Evolutionary conservation across 2,329 filamentous ascomycete genomes (phyloP), one percentile per base, ranked within the genome.

Genomic region (Cordyceps fumosorosea): DNA sequence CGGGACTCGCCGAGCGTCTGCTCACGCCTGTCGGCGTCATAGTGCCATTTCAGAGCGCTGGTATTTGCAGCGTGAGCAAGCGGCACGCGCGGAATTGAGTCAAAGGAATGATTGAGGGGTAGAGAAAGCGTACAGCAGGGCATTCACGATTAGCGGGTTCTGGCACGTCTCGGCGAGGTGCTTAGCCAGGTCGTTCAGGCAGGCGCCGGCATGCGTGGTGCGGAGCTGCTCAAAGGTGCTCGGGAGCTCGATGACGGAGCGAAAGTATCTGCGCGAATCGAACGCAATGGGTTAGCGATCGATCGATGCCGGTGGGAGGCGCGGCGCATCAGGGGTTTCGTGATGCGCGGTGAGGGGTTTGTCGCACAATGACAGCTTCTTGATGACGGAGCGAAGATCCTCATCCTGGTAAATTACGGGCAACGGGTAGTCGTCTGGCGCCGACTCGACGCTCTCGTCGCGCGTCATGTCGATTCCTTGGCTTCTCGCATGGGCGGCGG

Each of bases 21-120:
- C 63, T 89, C 79, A 65, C 89, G 87, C 40, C 81, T 77, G 14
- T 84, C 81, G 26, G 83, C 77, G 64, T 88, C 78, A 68, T 86
- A 93, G 69, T 93, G 89, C 80, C 88, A 90, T 70, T 89, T 89
- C 34, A 92, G 77, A 1, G 88, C 89, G 55, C 89, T 91, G 62
- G 32, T 40, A 24, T 20, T 1, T 42, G 48, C 32, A 40, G 32
- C 40, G 56, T 44, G 56, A 54, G 51, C 14, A 3, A 47, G 54
- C 1, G 14, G 29, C 11, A 20, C 32, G 6, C 16, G 16, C 7
- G 50, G 29, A 16, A 10, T 29, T 29, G 29, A 6, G 29, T 29
- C 29, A 7, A 29, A 7, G 5, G 29, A 29, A 7, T 7, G 29
- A n/a, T n/a, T 29, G 29, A 29, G 29, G n/a, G n/a, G n/a, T n/a